phyloP scores from a whole-genome alignment of 208 protist genomes.

The Trypanosoma lewisi region DNA sequence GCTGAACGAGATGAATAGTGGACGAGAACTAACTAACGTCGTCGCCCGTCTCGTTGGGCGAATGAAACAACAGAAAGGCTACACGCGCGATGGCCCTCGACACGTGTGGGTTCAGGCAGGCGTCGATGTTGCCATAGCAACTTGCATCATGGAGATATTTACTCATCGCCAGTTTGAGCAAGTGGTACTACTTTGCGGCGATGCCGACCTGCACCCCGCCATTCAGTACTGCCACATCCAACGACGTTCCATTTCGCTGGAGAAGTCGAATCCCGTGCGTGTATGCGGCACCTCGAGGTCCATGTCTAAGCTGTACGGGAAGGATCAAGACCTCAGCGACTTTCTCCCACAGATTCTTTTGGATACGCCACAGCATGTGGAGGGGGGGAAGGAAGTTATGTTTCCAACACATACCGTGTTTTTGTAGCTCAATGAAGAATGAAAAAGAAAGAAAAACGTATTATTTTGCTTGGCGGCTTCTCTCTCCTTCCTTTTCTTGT shows the following conservation, averaged over 20 bases:
- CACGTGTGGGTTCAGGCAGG: conserved; percentile 85
- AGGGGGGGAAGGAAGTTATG: conserved; percentile 41
- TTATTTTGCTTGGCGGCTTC: neutral
- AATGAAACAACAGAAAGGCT: conserved; percentile 77
- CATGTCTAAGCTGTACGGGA: conserved; percentile 73
- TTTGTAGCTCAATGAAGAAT: neutral
- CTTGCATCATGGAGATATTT: conserved; percentile 75
- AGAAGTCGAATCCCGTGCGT: conserved; percentile 52
- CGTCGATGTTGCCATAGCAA: conserved; percentile 81
- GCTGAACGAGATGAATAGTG: conserved; percentile 82
- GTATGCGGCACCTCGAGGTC: conserved; percentile 75
- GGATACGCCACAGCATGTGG: conserved; percentile 55
- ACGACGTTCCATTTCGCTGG: conserved; percentile 37
- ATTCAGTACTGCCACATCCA: conserved; percentile 79
- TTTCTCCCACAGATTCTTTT: conserved; percentile 84
- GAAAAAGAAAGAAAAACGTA: neutral
- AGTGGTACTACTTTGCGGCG: conserved; percentile 81
- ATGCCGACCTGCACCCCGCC: conserved; percentile 73
- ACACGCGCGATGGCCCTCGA: conserved; percentile 66
- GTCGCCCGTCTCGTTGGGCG: conserved; percentile 75
- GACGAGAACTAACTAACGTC: conserved; percentile 63
- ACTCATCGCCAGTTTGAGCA: conserved; percentile 71
- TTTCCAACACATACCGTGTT: conserved; percentile 63
- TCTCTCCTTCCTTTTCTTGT: conserved; percentile 5
- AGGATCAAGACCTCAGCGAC: conserved; percentile 79